Conservation (phyloP, 1,139 yeast species). For the Blastobotrys illinoisensis region DNA sequence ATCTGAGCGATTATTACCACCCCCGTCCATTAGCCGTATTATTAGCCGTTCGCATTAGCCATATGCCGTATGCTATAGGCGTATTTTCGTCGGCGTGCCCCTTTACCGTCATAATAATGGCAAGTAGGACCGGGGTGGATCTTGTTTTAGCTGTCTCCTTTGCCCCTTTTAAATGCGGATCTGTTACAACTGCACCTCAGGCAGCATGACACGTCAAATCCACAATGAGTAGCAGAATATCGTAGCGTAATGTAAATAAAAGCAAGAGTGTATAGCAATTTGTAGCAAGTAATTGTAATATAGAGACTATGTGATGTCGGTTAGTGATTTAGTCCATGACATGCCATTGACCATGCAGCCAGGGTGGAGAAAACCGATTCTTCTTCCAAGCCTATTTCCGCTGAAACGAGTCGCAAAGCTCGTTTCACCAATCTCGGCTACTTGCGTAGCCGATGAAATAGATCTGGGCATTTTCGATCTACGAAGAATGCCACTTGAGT, state of each 20-base stretch:
- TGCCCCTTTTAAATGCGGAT: background rate
- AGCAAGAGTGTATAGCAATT: background rate
- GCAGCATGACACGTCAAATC: background rate
- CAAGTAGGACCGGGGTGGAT: too few species aligned
- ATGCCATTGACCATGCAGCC: conserved; percentile 10
- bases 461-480: conserved; percentile 4
- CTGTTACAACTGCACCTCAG: background rate
- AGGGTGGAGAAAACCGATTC: conserved; percentile 18
- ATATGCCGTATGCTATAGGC: too few species aligned
- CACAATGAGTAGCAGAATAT: too few species aligned
- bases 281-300: background rate
- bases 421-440: conserved; percentile 5
- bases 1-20: background rate
- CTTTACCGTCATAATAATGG: too few species aligned
- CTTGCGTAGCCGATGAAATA: conserved; percentile 4
- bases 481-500: background rate
- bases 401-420: background rate
- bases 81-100: too few species aligned
- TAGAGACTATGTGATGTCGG: conserved; percentile 9
- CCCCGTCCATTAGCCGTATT: background rate
- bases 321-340: conserved; percentile 19
- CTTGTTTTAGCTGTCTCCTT: background rate
- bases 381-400: conserved; percentile 5
- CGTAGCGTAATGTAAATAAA: background rate
- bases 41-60: background rate